Conservation (phyloP, 1,284 basidiomycete genomes). For the Leccinum subrobustum region DNA sequence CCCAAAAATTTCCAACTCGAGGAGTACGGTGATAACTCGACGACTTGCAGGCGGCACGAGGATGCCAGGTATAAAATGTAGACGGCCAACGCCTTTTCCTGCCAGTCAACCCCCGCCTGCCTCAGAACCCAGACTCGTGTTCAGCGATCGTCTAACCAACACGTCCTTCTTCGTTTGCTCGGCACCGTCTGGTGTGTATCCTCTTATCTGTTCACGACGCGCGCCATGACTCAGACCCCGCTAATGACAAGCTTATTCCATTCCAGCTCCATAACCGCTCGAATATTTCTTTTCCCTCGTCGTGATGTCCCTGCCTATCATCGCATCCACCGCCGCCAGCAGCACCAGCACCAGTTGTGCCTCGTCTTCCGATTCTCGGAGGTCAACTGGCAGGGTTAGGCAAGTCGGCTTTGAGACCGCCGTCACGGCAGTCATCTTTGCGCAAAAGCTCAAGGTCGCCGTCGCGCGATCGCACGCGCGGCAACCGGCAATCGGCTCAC, state of each 20-base stretch:
- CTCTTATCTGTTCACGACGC: not conserved
- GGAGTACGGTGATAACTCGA: not conserved
- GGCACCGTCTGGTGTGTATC: conserved; percentile 7
- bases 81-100: not conserved
- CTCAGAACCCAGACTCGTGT: not conserved
- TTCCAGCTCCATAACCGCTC: not conserved
- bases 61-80: conserved; percentile 17
- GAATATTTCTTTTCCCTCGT: not conserved
- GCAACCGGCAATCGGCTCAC: not conserved
- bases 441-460: conserved; percentile 26
- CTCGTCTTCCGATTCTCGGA: not conserved
- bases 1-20: not conserved
- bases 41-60: conserved; percentile 1
- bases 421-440: conserved; percentile 24
- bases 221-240: conserved; percentile 9
- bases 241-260: not conserved
- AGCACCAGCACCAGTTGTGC: not conserved
- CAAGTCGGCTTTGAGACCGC: conserved; percentile 26
- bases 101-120: not conserved
- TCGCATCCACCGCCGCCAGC: not conserved
- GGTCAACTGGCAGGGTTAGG: conserved; percentile 4
- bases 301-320: conserved; percentile 7
- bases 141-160: not conserved
- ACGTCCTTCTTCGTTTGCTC: not conserved
- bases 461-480: conserved; percentile 13